Base-by-base conservation (phyloP, 2,329 filamentous ascomycete genomes). In the Stachybotrys chartarum region DNA sequence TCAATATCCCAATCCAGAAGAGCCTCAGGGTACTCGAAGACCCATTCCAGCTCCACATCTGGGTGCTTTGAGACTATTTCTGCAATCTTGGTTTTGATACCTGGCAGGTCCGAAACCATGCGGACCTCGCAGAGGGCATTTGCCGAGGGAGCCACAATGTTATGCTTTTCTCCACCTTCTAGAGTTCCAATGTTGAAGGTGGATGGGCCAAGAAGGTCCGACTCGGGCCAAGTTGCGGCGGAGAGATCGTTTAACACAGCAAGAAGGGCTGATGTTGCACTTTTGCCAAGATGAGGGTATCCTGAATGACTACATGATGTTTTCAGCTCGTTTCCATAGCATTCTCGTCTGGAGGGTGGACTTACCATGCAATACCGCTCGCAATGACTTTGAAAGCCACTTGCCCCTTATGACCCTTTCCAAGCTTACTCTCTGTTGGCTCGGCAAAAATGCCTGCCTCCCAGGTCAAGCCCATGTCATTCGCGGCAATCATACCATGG, bases 301-400 rank as follows among this genome's bases (percentile, higher is more conserved):
- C 91, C 91, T 1, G 86, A 91, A 72, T 96, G 91, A 1, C 88
- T 90, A 0, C 78, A 58, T 54, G 18, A n/a, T 7, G 3, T 52
- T 5, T 50, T 51, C 32, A 51, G 16, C 49, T 7, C 30, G 30
- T 8, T 12, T 51, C 3, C n/a, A 12, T 32, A 32, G 14, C 24
- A 32, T 12, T 30, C 31, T 5, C 12, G 24, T 31, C 6, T 17
- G 44, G 14, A 30, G 32, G 30, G 11, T 14, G 11, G 30, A 42
- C 54, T 52, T 39, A 58, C 57, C 55, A 56, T 10, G 57, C 57
- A 47, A 85, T 86, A 18, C 91, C 91, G 31, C 78, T 78, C 0
- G 87, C 87, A 14, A 75, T 74, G 55, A 96, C 63, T 1, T 76
- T 72, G 47, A 65, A 63, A 3, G 59, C 62, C 3, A 61, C 32